phyloP scores from a whole-genome alignment of 2,329 filamentous ascomycete genomes.

The Phyllosticta citrichinensis region DNA sequence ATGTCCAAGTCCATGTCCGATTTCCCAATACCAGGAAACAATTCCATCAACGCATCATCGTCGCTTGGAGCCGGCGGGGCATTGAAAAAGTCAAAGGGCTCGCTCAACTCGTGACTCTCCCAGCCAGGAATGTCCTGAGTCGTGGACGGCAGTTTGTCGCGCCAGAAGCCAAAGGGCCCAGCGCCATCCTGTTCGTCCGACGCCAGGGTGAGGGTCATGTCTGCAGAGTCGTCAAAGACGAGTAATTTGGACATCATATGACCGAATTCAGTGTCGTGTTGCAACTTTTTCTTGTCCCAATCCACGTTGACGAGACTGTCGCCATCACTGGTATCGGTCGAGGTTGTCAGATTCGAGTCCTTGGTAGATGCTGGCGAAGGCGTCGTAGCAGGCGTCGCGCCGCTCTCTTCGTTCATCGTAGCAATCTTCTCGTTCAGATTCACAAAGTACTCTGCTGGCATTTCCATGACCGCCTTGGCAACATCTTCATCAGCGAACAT shows the following conservation, averaged over 20 bases:
- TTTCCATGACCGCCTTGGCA: slow-evolving; percentile 1
- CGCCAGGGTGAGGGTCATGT: slow-evolving; percentile 4
- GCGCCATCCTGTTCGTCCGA: slow-evolving; percentile 1
- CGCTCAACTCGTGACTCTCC: not conserved
- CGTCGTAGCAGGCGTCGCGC: slow-evolving; percentile 14
- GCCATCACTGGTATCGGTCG: slow-evolving; percentile 34
- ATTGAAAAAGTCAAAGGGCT: slow-evolving; percentile 5
- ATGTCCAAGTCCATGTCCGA: not conserved
- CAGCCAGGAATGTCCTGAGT: slow-evolving; percentile 6
- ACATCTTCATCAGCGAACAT: slow-evolving; percentile 10
- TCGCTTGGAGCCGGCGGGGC: slow-evolving; percentile 2
- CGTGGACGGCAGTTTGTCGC: not conserved
- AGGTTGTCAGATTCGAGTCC: slow-evolving; percentile 26
- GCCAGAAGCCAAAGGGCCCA: not conserved
- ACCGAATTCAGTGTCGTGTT: slow-evolving; percentile 3
- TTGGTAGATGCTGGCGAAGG: slow-evolving; percentile 26
- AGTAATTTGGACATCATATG: slow-evolving; percentile 4
- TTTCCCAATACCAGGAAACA: not conserved
- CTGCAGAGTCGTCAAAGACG: slow-evolving; percentile 4
- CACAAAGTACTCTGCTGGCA: slow-evolving; percentile 6
- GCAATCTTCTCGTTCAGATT: slow-evolving; percentile 9
- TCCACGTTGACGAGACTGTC: slow-evolving; percentile 28
- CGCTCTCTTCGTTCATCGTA: not conserved
- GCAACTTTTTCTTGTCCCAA: not conserved
- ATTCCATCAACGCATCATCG: slow-evolving; percentile 1